A percentile compares a stretch with the other conserved stretches of the same genome.
Conservation (phyloP, 306 rosid species). For the Rosa lucieae region DNA sequence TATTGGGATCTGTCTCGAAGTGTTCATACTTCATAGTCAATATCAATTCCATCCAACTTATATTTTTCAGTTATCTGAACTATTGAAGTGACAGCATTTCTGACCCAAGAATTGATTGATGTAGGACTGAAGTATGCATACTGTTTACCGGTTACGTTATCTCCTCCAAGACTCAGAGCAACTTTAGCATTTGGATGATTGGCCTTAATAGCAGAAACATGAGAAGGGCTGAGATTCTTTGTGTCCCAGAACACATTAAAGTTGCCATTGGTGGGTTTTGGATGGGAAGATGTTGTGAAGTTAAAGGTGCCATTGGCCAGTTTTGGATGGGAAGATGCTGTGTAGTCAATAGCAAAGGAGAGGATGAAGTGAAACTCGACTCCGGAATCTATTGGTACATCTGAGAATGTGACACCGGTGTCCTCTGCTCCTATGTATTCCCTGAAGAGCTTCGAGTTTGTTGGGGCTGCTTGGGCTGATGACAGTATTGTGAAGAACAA, state of each 20-base stretch:
- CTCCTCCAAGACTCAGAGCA: conserved; percentile 39
- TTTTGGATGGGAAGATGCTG: background rate
- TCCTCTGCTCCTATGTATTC: conserved; percentile 36
- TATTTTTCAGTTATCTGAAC: conserved; percentile 4
- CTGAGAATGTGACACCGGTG: conserved; percentile 13
- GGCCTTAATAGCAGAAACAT: conserved; percentile 29
- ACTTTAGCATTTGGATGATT: conserved; percentile 31
- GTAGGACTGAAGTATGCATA: conserved; percentile 21
- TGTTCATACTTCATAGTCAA: conserved; percentile 34
- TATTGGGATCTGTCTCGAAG: conserved; percentile 30
- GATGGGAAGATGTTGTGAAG: conserved; percentile 18
- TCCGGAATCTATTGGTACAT: conserved; percentile 22
- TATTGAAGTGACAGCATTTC: conserved; percentile 26
- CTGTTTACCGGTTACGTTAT: background rate
- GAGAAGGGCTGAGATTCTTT: conserved; percentile 26
- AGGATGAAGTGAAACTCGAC: conserved; percentile 33
- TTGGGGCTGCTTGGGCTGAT: conserved; percentile 21
- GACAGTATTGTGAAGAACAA: conserved; percentile 6
- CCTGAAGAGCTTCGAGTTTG: conserved; percentile 26
- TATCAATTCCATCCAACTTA: conserved; percentile 37
- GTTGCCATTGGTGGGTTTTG: conserved; percentile 32
- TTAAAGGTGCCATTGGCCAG: conserved; percentile 29
- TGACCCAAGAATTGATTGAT: conserved; percentile 30
- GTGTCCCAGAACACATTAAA: conserved; percentile 35
- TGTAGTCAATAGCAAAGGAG: conserved; percentile 32